Conservation (phyloP, 78 protist genomes). For the Dictyostelium intermedium region DNA sequence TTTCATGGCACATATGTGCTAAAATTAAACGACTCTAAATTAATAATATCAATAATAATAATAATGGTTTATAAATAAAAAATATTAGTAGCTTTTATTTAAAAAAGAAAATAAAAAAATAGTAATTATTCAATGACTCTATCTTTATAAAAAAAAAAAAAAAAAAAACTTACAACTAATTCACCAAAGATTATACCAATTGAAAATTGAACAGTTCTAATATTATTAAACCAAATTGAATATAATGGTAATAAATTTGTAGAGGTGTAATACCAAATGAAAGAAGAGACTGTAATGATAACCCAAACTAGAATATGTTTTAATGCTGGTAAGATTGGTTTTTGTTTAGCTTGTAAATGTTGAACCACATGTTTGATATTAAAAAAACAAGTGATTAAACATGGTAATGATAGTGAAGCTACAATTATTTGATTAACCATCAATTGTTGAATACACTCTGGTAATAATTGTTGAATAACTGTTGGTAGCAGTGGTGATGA, state of each 20-base stretch:
- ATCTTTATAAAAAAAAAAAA: too few relatives aligned
- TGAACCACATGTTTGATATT: slow-evolving; percentile 24
- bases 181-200: slow-evolving; percentile 73
- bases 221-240: slow-evolving; percentile 54
- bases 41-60: neutral
- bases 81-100: too few relatives aligned
- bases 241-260: neutral
- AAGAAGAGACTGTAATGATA: slow-evolving; percentile 23
- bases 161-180: slow-evolving; percentile 58
- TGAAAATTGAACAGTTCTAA: slow-evolving; percentile 32
- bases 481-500: neutral
- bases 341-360: neutral
- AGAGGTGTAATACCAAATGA: slow-evolving; percentile 62
- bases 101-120: too few relatives aligned
- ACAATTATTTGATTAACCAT: slow-evolving; percentile 11
- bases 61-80: too few relatives aligned
- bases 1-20: slow-evolving; percentile 74
- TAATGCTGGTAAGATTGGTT: slow-evolving; percentile 51
- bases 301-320: slow-evolving; percentile 61
- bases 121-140: too few relatives aligned
- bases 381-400: neutral
- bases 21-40: slow-evolving; percentile 70
- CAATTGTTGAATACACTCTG: neutral
- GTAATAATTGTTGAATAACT: neutral
- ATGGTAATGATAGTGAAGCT: slow-evolving; percentile 20